Percentiles rank a stretch among this genome's conserved stretches.
phyloP scores from a whole-genome alignment of 768 basidiomycete species.

The Fistulinella prunicolor region DNA sequence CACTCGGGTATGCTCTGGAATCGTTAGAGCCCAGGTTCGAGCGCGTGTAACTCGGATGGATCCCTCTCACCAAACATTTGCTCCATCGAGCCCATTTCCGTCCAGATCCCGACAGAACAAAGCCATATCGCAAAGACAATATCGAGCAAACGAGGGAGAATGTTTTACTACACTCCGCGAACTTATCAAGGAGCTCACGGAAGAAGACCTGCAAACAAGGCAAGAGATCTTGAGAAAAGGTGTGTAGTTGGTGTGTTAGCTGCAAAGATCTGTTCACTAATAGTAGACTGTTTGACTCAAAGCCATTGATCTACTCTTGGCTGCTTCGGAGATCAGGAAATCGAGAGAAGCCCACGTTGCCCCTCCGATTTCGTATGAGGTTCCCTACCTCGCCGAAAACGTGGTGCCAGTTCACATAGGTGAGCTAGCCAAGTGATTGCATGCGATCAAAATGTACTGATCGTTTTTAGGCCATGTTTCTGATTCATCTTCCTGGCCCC shows the following conservation, averaged over 20 bases:
- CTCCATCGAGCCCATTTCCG: not conserved
- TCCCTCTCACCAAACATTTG: not conserved
- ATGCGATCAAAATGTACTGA: not conserved
- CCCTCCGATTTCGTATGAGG: not conserved
- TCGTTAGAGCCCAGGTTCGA: not conserved
- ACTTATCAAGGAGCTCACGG: constrained; percentile 17
- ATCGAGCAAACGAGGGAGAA: constrained; percentile 23
- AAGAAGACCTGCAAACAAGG: constrained; percentile 12
- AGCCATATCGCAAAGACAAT: constrained; percentile 14
- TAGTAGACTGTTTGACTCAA: not conserved
- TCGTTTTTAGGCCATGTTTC: constrained; percentile 2
- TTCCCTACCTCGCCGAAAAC: not conserved
- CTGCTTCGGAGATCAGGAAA: not conserved
- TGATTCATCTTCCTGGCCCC: not conserved
- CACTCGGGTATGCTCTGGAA: no score
- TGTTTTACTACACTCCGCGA: constrained; percentile 18
- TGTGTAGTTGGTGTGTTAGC: not conserved
- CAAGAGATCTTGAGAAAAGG: constrained; percentile 23
- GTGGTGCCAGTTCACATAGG: not conserved
- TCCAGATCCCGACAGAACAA: constrained; percentile 12
- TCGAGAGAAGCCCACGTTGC: not conserved
- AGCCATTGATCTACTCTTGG: constrained; percentile 13
- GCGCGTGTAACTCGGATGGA: not conserved
- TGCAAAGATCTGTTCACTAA: not conserved
- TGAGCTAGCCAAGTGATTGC: not conserved